A percentile compares a stretch with the other conserved stretches of the same genome.
These are phyloP conservation scores for Xylaria acuta DNA, from an alignment of 495 filamentous ascomycete species.

Conservation along the genomic window DNA sequence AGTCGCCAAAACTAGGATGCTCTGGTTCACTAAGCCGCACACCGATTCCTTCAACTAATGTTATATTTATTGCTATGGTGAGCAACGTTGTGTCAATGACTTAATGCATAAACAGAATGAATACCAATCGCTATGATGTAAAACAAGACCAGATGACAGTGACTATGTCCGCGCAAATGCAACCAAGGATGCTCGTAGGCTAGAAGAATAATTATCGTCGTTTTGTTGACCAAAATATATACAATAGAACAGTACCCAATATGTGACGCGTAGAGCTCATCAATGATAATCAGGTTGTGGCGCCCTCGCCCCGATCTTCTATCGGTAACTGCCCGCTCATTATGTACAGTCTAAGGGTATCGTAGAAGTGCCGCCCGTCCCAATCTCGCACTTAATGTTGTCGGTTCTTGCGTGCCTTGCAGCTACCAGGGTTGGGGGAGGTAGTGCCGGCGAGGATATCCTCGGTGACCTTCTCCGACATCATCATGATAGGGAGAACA, in stretches of 20 bases:
- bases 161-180: constrained; percentile 13
- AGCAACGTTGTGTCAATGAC: not conserved
- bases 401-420: constrained; percentile 15
- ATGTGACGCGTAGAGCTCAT: constrained; percentile 7
- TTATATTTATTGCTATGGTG: not conserved
- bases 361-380: not conserved
- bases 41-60: not conserved
- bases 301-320: constrained; percentile 1
- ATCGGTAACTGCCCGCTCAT: constrained; percentile 13
- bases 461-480: constrained; percentile 62
- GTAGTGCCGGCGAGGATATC: constrained; percentile 47
- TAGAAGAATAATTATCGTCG: constrained; percentile 19
- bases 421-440: not conserved
- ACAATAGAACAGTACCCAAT: constrained; percentile 23
- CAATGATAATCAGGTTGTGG: not conserved
- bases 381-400: not conserved
- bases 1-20: too few species aligned
- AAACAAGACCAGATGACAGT: not conserved
- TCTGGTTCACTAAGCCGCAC: not conserved
- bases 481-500: constrained; percentile 57
- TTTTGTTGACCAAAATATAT: constrained; percentile 23
- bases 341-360: constrained; percentile 26
- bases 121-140: constrained; percentile 1
- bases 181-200: not conserved
- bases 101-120: not conserved